Evolutionary conservation across 305 asterid genomes (phyloP).

Genomic region (Fraxinus ornus): DNA sequence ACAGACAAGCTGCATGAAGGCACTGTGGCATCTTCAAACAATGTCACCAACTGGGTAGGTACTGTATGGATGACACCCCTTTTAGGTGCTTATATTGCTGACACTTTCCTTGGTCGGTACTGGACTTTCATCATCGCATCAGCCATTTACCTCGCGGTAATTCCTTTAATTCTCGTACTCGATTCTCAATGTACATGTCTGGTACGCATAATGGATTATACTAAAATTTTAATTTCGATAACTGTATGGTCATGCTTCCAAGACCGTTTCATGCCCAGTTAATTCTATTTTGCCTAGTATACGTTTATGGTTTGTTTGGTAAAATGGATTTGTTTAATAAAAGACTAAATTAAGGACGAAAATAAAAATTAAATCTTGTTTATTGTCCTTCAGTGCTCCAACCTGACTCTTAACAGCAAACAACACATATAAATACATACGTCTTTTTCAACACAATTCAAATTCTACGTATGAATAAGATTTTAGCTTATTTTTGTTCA

Average conservation of each 20-base stretch:
- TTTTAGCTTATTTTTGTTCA: neutral
- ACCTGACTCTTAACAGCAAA: neutral
- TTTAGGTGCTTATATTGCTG: constrained; percentile 75
- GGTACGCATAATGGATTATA: neutral
- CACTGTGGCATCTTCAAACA: constrained; percentile 62
- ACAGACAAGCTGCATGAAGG: constrained; percentile 66
- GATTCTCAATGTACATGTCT: neutral
- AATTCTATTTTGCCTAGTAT: neutral
- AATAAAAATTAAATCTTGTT: neutral
- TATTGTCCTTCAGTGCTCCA: neutral
- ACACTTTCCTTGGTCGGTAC: constrained; percentile 67
- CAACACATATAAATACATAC: neutral
- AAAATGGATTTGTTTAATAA: neutral
- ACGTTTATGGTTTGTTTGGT: neutral
- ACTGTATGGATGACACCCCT: constrained; percentile 81
- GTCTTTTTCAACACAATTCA: neutral
- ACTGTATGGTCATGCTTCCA: neutral
- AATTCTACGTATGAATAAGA: neutral
- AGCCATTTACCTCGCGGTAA: constrained; percentile 52
- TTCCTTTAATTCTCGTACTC: neutral
- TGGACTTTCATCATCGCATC: constrained; percentile 71
- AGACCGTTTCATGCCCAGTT: neutral
- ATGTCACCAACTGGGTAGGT: constrained; percentile 79
- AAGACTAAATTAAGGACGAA: neutral
- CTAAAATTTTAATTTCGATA: neutral